phyloP scores from a whole-genome alignment of 345 rosid genomes.

The Corchorus olitorius region DNA sequence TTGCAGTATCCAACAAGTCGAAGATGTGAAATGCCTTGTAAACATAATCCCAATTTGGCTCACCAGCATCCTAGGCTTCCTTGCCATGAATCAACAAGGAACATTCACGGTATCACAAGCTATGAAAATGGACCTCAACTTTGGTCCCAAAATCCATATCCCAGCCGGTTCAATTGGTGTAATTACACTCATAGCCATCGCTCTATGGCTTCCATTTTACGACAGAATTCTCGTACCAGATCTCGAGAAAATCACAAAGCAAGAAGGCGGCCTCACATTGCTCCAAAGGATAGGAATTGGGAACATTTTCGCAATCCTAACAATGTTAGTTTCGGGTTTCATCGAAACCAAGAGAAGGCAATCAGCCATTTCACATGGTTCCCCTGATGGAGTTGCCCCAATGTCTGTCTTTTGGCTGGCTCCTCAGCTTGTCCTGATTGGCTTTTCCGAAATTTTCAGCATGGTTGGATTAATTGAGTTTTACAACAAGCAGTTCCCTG shows the following conservation, averaged over 20 bases:
- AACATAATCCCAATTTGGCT: constrained; percentile 47
- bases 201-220: constrained; percentile 46
- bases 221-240: constrained; percentile 36
- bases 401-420: constrained; percentile 43
- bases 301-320: constrained; percentile 26
- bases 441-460: constrained; percentile 35
- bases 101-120: constrained; percentile 50
- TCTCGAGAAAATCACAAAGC: constrained; percentile 35
- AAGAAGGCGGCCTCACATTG: constrained; percentile 19
- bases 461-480: constrained; percentile 40
- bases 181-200: constrained; percentile 31
- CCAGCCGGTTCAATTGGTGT: constrained; percentile 49
- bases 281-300: constrained; percentile 41
- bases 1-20: constrained; percentile 44
- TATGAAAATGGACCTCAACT: constrained; percentile 42
- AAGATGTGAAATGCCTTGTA: constrained; percentile 46
- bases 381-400: constrained; percentile 22
- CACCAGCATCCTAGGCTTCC: constrained; percentile 39
- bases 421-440: constrained; percentile 39
- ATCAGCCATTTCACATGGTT: constrained; percentile 17
- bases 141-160: constrained; percentile 40
- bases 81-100: constrained; percentile 44
- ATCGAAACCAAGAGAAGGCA: constrained; percentile 36
- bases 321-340: constrained; percentile 30
- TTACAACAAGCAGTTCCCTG: constrained; percentile 48